Conservation (phyloP, 192 early-diverging fungal genomes). For the Pilobolus umbonatus region DNA sequence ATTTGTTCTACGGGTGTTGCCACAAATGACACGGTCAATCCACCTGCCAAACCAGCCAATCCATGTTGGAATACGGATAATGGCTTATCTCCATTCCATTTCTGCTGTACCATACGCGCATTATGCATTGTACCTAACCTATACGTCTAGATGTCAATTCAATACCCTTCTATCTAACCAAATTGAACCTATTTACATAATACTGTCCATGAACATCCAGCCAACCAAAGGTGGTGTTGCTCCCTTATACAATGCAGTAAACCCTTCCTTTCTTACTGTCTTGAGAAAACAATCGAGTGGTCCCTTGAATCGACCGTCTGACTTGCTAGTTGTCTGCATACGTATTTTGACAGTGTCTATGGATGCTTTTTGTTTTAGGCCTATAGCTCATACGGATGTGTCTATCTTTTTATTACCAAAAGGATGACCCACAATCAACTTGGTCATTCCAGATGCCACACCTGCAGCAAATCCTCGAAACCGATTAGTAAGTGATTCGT, state of each 20-base stretch:
- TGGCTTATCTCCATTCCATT: constrained; percentile 48
- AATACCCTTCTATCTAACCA: not conserved
- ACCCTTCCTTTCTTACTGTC: constrained; percentile 66
- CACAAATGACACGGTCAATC: constrained; percentile 72
- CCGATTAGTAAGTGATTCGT: constrained; percentile 29
- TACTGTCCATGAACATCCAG: constrained; percentile 85
- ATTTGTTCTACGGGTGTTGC: constrained; percentile 79
- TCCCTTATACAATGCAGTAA: constrained; percentile 85
- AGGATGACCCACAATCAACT: constrained; percentile 75
- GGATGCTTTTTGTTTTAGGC: not conserved
- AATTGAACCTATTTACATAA: constrained; percentile 55
- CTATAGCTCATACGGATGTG: not conserved
- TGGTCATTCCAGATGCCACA: constrained; percentile 70
- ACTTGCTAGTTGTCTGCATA: constrained; percentile 62
- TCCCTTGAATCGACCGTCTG: constrained; percentile 66
- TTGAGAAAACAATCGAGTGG: constrained; percentile 62
- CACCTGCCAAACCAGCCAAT: constrained; percentile 64
- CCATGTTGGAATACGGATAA: constrained; percentile 66
- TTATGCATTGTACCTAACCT: constrained; percentile 85
- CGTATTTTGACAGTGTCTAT: constrained; percentile 76
- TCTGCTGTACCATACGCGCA: constrained; percentile 64
- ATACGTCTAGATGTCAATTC: not conserved
- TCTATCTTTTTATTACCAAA: constrained; percentile 47
- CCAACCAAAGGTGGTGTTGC: constrained; percentile 89
- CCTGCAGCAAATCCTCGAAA: constrained; percentile 68